These are phyloP conservation scores for Shiraia bambusicola DNA, from an alignment of 2,329 filamentous ascomycete species.

Conservation along the genomic window DNA sequence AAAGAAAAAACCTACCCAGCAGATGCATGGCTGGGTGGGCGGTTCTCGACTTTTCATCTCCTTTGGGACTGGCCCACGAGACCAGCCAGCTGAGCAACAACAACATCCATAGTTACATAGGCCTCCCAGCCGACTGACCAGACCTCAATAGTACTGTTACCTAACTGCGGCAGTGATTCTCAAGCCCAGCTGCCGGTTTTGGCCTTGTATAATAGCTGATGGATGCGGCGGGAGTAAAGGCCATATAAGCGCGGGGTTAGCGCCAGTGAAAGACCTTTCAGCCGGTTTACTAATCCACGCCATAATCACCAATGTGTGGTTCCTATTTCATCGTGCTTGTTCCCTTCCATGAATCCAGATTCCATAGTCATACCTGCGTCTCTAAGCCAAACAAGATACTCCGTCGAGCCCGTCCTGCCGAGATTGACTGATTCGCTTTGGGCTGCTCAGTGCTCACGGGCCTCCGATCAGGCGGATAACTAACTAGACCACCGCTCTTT, in stretches of 20 bases:
- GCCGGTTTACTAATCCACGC: slow-evolving; percentile 7
- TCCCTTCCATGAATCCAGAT: no score
- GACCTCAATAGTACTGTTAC: slow-evolving; percentile 2
- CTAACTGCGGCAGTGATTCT: slow-evolving; percentile 10
- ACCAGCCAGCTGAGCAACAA: background rate
- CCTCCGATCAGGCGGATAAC: slow-evolving; percentile 6
- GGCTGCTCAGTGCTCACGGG: no score
- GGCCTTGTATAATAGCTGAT: slow-evolving; percentile 6
- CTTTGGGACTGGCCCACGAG: no score
- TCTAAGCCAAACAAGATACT: no score
- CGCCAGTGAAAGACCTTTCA: slow-evolving; percentile 11
- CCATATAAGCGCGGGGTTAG: slow-evolving; percentile 27
- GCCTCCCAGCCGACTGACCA: background rate
- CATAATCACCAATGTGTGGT: no score
- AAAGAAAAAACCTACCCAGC: no score
- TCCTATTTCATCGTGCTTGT: no score
- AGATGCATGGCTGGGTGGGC: no score
- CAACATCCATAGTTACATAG: background rate
- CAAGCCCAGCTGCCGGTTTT: slow-evolving; percentile 18
- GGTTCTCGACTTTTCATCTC: no score
- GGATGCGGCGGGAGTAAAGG: slow-evolving; percentile 7
- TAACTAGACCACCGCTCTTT: background rate
- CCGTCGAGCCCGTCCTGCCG: no score
- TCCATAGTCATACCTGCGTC: no score
- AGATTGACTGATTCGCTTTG: slow-evolving; percentile 5